Conservation (phyloP, 176 grass and related monocot genomes). For the Triticum timopheevii region DNA sequence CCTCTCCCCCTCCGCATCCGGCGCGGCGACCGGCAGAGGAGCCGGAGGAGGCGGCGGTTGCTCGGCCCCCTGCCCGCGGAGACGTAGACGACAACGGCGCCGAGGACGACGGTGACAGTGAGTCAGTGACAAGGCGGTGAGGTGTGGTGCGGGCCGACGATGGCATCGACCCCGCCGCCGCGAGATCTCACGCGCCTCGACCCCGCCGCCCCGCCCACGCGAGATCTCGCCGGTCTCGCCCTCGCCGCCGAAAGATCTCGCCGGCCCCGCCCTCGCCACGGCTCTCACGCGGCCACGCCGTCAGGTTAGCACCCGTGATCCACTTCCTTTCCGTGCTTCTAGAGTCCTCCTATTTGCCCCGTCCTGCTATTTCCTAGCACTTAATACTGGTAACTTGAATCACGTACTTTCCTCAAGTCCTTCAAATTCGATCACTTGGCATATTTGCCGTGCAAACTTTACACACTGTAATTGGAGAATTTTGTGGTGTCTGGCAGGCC, state of each 20-base stretch:
- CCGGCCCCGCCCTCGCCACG: conserved; percentile 12
- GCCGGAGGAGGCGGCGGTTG: not conserved
- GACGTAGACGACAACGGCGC: not conserved
- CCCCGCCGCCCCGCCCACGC: conserved; percentile 1
- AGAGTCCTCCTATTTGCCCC: not conserved
- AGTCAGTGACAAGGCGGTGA: not conserved
- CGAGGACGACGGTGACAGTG: not conserved
- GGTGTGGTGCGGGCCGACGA: not conserved
- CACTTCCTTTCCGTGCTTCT: not conserved
- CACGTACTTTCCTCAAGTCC: not conserved
- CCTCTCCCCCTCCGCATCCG: not conserved
- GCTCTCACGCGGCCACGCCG: not conserved
- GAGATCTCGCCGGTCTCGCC: not conserved
- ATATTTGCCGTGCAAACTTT: not conserved
- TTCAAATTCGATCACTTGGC: not conserved
- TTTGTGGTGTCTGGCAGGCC: conserved; percentile 32
- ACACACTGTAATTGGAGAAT: not conserved
- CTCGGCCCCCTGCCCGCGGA: not conserved
- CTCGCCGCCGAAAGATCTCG: conserved; percentile 17
- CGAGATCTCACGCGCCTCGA: conserved; percentile 12
- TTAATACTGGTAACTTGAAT: not conserved
- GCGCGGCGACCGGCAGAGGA: not conserved
- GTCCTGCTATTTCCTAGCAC: not conserved
- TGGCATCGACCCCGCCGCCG: conserved; percentile 9
- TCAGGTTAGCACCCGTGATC: conserved; percentile 7